Percentiles rank a stretch among this genome's conserved stretches.
phyloP scores from a whole-genome alignment of 2,329 filamentous ascomycete species.

The Aspergillus sp. region DNA sequence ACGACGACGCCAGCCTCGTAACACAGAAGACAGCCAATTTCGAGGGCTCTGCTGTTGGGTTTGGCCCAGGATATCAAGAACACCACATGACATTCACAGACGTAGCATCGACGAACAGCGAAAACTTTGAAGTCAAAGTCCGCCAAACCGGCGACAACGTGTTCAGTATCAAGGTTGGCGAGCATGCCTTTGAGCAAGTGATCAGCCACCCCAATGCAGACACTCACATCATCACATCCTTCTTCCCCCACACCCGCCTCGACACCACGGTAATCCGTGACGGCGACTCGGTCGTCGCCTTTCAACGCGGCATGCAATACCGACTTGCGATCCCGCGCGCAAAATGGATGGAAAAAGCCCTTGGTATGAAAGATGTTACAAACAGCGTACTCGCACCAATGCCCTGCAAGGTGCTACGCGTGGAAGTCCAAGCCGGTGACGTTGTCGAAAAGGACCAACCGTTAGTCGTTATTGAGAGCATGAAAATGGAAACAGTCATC shows the following conservation, averaged over 20 bases:
- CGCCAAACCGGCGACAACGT: constrained; percentile 49
- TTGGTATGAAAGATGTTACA: constrained; percentile 75
- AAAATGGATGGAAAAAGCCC: constrained; percentile 80
- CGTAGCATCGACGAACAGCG: constrained; percentile 44
- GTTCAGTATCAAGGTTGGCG: constrained; percentile 53
- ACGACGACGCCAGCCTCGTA: constrained; percentile 43
- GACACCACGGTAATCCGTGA: constrained; percentile 70
- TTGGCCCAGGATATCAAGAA: constrained; percentile 63
- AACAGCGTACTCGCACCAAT: constrained; percentile 90
- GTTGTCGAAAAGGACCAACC: constrained; percentile 80
- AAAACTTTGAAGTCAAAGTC: constrained; percentile 49
- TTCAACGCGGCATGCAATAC: constrained; percentile 66
- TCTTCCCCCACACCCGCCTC: constrained; percentile 78
- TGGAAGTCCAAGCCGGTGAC: constrained; percentile 82
- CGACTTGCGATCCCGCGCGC: constrained; percentile 60
- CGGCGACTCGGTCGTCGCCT: constrained; percentile 63
- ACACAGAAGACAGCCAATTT: constrained; percentile 26
- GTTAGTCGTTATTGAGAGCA: constrained; percentile 85
- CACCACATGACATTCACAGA: constrained; percentile 60
- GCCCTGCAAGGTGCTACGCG: constrained; percentile 93
- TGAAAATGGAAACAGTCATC: constrained; percentile 89
- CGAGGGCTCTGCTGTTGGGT: constrained; percentile 49
- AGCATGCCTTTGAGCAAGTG: constrained; percentile 41
- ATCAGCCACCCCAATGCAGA: constrained; percentile 48
- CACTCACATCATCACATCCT: constrained; percentile 63